Evolutionary conservation across 768 basidiomycete species (phyloP), one percentile per base, ranked within the genome.

Genomic region (Lactarius hengduanensis): DNA sequence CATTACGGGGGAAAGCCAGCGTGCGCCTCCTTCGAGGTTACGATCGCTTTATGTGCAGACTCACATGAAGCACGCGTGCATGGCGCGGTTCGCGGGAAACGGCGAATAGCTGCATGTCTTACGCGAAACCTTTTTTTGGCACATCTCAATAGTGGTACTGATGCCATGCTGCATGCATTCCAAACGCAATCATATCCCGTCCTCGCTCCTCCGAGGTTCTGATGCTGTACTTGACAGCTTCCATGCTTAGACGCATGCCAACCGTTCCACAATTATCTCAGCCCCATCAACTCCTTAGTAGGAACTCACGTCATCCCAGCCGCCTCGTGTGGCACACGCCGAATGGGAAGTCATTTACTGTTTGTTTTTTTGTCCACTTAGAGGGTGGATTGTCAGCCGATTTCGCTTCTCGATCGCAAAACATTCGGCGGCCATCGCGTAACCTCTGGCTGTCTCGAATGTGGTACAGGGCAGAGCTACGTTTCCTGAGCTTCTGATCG

Each of bases 301-400:
- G 30, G 47, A 58, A 63, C 47, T 57, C 59, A 57, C 54, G 67
- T 67, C 63, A 63, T 47, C 45, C 34, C 57, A 57, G 20, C n/a
- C 20, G 67, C 69, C 69, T 70, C 69, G 61, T 70, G 69, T 64
- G 45, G 36, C 60, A 70, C 69, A 70, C 69, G 69, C 67, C 41
- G 62, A 45, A 59, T 38, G 45, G 54, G 16, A 63, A 38, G 62
- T 22, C 54, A 55, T 67, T 63, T 45, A 56, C 62, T 43, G 36
- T 67, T 50, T 62, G 22, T 11, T 58, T 66, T 50, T 62, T 32
- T 22, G 57, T 38, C 58, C n/a, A 38, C 54, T 41, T 34, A 40
- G 59, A 60, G 22, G 43, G 38, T 60, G 53, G 56, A 57, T 50
- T 57, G 55, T 34, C 34, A 62, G 61, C 34, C 34, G 16, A 59